phyloP scores from a whole-genome alignment of 2,329 filamentous ascomycete species.

The Colletotrichum tanaceti region DNA sequence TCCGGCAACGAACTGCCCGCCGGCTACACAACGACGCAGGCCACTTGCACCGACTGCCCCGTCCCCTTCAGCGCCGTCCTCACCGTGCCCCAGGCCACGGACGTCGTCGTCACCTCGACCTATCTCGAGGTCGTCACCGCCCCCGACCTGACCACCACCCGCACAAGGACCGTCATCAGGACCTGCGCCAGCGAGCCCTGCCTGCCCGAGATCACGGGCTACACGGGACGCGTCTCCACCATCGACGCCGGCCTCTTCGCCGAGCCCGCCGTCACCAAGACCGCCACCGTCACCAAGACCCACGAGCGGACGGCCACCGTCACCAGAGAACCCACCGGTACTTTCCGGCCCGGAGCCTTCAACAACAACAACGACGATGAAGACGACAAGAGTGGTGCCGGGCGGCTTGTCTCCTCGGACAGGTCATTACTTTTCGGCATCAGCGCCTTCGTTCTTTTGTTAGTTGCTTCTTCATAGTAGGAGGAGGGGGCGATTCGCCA shows the following conservation, averaged over 20 bases:
- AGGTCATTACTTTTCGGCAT: slow-evolving; percentile 11
- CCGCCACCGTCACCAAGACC: slow-evolving; percentile 19
- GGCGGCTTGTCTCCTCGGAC: slow-evolving; percentile 24
- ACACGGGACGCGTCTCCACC: slow-evolving; percentile 17
- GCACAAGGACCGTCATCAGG: slow-evolving; percentile 21
- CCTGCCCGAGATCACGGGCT: slow-evolving; percentile 15
- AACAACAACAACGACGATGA: slow-evolving; percentile 9
- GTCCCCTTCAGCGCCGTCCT: slow-evolving; percentile 32
- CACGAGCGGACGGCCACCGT: slow-evolving; percentile 29
- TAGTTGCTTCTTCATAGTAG: slow-evolving; percentile 25
- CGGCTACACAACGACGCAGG: slow-evolving; percentile 34
- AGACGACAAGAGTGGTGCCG: slow-evolving; percentile 18
- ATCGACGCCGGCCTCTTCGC: slow-evolving; percentile 17
- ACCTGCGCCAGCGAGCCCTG: slow-evolving; percentile 22
- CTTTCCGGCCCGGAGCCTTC: slow-evolving; percentile 17
- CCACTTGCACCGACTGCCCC: slow-evolving; percentile 28
- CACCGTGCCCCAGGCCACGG: slow-evolving; percentile 23
- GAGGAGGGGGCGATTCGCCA: too few species aligned
- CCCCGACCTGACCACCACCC: slow-evolving; percentile 22
- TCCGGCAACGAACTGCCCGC: slow-evolving; percentile 22
- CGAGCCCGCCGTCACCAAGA: slow-evolving; percentile 21
- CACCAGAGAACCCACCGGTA: not conserved
- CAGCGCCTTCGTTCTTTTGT: slow-evolving; percentile 21
- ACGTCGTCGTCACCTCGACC: slow-evolving; percentile 27
- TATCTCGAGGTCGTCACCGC: slow-evolving; percentile 18